Evolutionary conservation across 2,329 filamentous ascomycete species (phyloP).

Genomic region (Ophiostoma montium): DNA sequence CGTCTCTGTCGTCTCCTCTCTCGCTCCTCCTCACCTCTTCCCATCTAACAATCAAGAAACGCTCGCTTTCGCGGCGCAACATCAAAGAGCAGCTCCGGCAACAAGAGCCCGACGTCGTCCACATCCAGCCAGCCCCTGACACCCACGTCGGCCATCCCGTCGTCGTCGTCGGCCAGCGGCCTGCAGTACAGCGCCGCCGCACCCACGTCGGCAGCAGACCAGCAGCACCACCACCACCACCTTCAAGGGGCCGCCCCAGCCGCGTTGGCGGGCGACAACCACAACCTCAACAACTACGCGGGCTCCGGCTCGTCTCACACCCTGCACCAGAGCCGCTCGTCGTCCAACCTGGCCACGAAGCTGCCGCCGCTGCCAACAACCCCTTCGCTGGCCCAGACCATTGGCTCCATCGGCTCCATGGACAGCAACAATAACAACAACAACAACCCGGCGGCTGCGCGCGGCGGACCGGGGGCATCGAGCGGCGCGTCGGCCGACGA

Average conservation of each 20-base stretch:
- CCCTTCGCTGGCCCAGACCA: constrained; percentile 49
- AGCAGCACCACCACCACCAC: no score
- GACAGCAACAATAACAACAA: no score
- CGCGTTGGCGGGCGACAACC: neutral
- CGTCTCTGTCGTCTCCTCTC: neutral
- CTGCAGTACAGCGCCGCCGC: constrained; percentile 1
- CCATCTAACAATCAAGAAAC: constrained; percentile 5
- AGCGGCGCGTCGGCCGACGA: constrained; percentile 31
- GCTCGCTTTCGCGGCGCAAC: constrained; percentile 11
- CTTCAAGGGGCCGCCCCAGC: no score
- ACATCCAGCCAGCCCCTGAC: constrained; percentile 18
- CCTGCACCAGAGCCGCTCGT: neutral
- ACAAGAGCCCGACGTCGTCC: constrained; percentile 10
- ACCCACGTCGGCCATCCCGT: constrained; percentile 21
- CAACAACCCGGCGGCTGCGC: neutral
- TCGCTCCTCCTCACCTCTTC: neutral
- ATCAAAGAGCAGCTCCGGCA: constrained; percentile 4
- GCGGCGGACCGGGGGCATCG: constrained; percentile 26
- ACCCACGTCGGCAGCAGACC: neutral
- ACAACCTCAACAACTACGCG: neutral
- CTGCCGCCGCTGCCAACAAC: constrained; percentile 49
- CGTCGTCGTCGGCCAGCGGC: constrained; percentile 1
- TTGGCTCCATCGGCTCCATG: constrained; percentile 36
- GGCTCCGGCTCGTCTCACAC: neutral
- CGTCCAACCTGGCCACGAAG: constrained; percentile 26